Percentiles rank a stretch among this genome's conserved stretches.
phyloP scores from a whole-genome alignment of 805 yeast species.

The Candida coquimbonensis region DNA sequence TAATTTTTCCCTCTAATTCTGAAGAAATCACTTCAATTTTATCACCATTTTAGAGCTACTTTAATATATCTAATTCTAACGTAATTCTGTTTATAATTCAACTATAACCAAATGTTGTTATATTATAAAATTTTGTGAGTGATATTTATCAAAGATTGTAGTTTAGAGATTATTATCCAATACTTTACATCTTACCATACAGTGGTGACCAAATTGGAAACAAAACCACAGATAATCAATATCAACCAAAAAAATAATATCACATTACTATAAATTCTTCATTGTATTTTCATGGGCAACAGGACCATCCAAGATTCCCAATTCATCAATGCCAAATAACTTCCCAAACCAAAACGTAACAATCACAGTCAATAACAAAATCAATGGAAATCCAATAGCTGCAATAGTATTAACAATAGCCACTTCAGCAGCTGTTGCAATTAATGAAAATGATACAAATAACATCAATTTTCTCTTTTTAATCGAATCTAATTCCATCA shows the following conservation, averaged over 20 bases:
- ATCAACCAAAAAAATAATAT: too few species aligned
- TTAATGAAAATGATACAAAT: constrained; percentile 50
- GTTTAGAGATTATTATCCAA: too few species aligned
- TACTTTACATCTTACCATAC: too few species aligned
- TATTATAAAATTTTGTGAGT: too few species aligned
- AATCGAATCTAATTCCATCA: constrained; percentile 25
- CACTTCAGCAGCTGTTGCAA: constrained; percentile 75
- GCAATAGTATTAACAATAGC: constrained; percentile 82
- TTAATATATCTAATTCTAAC: too few species aligned
- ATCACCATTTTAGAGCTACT: constrained; percentile 2
- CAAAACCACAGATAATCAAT: too few species aligned
- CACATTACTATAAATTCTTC: constrained; percentile 29
- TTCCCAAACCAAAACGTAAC: constrained; percentile 59
- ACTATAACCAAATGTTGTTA: too few species aligned
- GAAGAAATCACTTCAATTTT: constrained; percentile 16
- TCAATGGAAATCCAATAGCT: constrained; percentile 92
- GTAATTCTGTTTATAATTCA: too few species aligned
- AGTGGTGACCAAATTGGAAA: too few species aligned
- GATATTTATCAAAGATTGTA: too few species aligned
- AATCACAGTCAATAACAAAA: constrained; percentile 59
- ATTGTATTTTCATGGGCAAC: constrained; percentile 52
- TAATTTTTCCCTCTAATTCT: constrained; percentile 25
- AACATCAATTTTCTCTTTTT: constrained; percentile 34
- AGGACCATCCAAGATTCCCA: constrained; percentile 57
- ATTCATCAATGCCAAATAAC: constrained; percentile 54